Conservation (phyloP, 2,329 filamentous ascomycete species). For the Sclerotiophoma versabilis region DNA sequence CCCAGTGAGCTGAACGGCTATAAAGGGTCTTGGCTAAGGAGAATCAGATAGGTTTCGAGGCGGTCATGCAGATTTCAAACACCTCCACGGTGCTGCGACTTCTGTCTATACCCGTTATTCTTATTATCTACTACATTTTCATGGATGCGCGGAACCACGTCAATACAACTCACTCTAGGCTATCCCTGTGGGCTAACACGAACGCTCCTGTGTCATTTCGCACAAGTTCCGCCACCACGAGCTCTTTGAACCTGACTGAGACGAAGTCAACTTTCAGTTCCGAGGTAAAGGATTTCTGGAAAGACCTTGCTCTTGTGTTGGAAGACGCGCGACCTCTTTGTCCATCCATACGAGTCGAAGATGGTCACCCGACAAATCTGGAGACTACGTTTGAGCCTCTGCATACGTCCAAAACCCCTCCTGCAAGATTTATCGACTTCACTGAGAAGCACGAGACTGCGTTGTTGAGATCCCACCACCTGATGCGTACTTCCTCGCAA, state of each 20-base stretch:
- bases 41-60: too few species aligned
- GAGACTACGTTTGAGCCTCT: constrained; percentile 22
- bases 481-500: constrained; percentile 28
- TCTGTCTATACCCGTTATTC: neutral
- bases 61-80: neutral
- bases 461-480: constrained; percentile 28
- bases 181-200: neutral
- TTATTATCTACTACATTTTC: constrained; percentile 2
- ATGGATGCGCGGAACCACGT: neutral
- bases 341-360: constrained; percentile 18
- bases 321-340: constrained; percentile 25
- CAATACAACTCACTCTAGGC: neutral
- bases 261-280: constrained; percentile 3
- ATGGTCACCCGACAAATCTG: constrained; percentile 6
- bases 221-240: neutral
- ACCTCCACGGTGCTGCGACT: constrained; percentile 2
- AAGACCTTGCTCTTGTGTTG: constrained; percentile 3
- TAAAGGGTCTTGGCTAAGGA: too few species aligned
- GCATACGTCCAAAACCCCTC: constrained; percentile 13
- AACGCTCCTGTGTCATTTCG: neutral
- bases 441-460: constrained; percentile 27
- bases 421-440: constrained; percentile 24
- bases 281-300: neutral
- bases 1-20: too few species aligned
- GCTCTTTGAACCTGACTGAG: constrained; percentile 1